Evolutionary conservation across 345 rosid genomes (phyloP).

Genomic region (Aquilaria sinensis): DNA sequence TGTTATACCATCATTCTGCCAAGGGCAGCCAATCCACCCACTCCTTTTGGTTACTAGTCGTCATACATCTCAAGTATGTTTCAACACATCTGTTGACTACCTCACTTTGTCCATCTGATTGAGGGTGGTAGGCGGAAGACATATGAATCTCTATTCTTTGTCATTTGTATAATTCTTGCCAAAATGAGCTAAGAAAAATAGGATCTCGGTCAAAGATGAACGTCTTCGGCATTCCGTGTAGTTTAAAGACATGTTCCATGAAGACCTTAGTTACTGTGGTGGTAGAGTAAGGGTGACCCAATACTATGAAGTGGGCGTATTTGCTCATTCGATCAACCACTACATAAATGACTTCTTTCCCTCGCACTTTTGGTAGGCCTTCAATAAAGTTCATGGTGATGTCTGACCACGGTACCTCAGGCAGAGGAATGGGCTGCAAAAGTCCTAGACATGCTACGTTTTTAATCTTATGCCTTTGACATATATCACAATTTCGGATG

Average conservation of each 20-base stretch:
- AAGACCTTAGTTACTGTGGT: too few species aligned
- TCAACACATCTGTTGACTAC: not conserved
- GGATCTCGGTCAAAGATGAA: not conserved
- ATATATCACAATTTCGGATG: not conserved
- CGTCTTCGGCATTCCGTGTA: not conserved
- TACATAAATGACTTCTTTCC: not conserved
- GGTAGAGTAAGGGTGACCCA: not conserved
- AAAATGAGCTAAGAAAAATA: not conserved
- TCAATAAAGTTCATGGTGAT: not conserved
- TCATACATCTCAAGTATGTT: not conserved
- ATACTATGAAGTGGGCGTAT: not conserved
- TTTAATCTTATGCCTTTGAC: not conserved
- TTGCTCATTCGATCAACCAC: not conserved
- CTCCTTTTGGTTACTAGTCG: not conserved
- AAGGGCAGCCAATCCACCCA: not conserved
- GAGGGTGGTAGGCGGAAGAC: not conserved
- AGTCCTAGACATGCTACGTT: not conserved
- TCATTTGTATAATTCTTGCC: not conserved
- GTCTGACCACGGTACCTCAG: not conserved
- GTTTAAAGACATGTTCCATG: not conserved
- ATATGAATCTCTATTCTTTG: not conserved
- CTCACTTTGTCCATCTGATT: not conserved
- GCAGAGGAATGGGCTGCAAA: not conserved
- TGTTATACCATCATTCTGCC: not conserved
- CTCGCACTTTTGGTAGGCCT: not conserved